Evolutionary conservation across 75 land plant genomes (phyloP), one percentile per base, ranked within the genome.

Genomic region (Gnetum montanum): DNA sequence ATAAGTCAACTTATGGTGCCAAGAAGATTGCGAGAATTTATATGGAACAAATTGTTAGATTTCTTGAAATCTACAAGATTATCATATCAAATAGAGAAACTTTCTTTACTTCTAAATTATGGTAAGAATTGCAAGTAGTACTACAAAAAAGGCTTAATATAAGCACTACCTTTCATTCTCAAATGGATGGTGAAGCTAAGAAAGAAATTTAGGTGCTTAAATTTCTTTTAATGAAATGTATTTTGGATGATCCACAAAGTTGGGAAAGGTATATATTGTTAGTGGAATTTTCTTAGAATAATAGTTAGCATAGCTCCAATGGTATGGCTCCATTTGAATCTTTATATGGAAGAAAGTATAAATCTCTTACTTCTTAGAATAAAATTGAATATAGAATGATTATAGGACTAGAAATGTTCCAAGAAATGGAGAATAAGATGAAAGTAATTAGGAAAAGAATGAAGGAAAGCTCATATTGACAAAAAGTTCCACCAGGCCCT

Each of bases 151-250:
- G 18, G 6, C 24, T 49, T 1, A 34, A 52, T 13, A 7, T 62
- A 16, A 62, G 54, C 28, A 24, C 43, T 4, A 12, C 0, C n/a
- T n/a, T n/a, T n/a, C n/a, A n/a, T n/a, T n/a, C n/a, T n/a, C n/a
- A n/a, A n/a, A n/a, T n/a, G n/a, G 41, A 62, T 62, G 64, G 55
- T 4, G 26, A 62, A 50, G 51, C 64, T 34, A n/a, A 62, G 16
- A 0, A 45, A 11, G 27, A 24, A 3, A 62, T 49, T 20, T 43
- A 62, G n/a, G 24, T 49, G 6, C 13, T 62, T 0, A 41, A 62
- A n/a, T 28, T 49, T 50, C 35, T 34, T 43, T 23, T 62, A 0
- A 1, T 24, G 3, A 35, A 7, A 1, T 50, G 37, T 51, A 16
- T 20, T 5, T 25, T 5, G 2, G 23, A 62, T 11, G 3, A 23